Conservation (phyloP, 163 green algal genomes). For the Chlorella variabilis region DNA sequence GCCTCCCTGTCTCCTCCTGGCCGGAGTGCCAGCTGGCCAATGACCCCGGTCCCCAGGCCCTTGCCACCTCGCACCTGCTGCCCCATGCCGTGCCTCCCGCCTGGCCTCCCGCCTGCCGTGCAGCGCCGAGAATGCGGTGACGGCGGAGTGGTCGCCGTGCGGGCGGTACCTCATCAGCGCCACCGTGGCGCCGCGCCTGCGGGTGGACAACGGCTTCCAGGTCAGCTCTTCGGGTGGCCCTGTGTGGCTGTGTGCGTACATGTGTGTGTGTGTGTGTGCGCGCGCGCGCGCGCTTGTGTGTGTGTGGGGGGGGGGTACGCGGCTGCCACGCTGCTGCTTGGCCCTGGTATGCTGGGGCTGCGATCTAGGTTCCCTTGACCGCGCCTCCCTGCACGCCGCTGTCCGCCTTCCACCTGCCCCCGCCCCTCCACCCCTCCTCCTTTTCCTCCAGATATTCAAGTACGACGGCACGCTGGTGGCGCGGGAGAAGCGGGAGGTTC, state of each 20-base stretch:
- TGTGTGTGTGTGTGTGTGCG: background rate
- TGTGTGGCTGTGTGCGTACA: background rate
- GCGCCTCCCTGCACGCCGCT: too few relatives aligned
- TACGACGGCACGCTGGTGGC: slow-evolving; percentile 61
- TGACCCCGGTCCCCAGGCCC: too few relatives aligned
- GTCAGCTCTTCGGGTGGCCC: slow-evolving; percentile 57
- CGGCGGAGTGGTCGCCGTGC: slow-evolving; percentile 88
- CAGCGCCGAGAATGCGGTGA: slow-evolving; percentile 75
- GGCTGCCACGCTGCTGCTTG: too few relatives aligned
- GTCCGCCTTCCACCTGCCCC: too few relatives aligned
- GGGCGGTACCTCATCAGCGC: slow-evolving; percentile 86
- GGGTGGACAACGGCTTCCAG: slow-evolving; percentile 95
- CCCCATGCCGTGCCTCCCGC: background rate
- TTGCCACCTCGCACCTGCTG: too few relatives aligned
- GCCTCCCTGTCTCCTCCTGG: too few relatives aligned
- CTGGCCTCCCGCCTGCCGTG: background rate
- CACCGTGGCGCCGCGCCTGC: slow-evolving; percentile 89
- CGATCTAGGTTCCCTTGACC: too few relatives aligned
- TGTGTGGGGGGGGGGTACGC: too few relatives aligned
- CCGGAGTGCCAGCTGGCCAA: too few relatives aligned
- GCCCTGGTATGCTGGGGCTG: too few relatives aligned
- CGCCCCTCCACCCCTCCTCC: too few relatives aligned
- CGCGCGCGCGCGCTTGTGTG: too few relatives aligned
- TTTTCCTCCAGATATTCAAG: slow-evolving; percentile 49
- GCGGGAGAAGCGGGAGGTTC: slow-evolving; percentile 49